A percentile compares a stretch with the other conserved stretches of the same genome.
Conservation (phyloP, 768 basidiomycete genomes). For the Galerina marginata region DNA sequence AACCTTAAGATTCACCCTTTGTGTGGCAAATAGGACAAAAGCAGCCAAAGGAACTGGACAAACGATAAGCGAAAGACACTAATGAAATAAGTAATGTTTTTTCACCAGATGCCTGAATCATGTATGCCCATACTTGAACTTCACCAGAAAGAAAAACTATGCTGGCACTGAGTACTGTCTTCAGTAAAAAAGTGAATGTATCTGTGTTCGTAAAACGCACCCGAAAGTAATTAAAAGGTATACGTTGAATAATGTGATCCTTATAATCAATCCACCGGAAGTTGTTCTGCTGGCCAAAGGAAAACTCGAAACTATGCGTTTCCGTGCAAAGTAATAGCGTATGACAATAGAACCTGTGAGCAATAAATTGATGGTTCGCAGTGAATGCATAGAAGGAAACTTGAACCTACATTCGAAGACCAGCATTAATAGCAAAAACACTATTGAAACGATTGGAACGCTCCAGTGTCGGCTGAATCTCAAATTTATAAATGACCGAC, state of each 20-base stretch:
- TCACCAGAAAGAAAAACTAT: conserved; percentile 40
- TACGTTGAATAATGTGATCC: conserved; percentile 48
- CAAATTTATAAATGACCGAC: not conserved
- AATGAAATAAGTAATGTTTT: not conserved
- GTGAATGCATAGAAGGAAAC: not conserved
- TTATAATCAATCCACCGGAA: conserved; percentile 42
- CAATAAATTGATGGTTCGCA: conserved; percentile 28
- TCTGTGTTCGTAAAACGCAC: conserved; percentile 32
- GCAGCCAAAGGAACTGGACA: conserved; percentile 53
- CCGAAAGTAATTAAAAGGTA: conserved; percentile 49
- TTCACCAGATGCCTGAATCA: conserved; percentile 56
- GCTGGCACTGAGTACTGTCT: conserved; percentile 35
- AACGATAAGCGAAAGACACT: conserved; percentile 10
- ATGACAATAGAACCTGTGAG: conserved; percentile 46
- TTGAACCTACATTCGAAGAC: conserved; percentile 49
- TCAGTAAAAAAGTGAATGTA: not conserved
- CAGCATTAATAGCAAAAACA: conserved; percentile 43
- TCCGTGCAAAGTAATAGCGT: conserved; percentile 47
- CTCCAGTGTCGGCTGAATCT: conserved; percentile 32
- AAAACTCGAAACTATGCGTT: conserved; percentile 42
- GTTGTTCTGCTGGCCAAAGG: conserved; percentile 43
- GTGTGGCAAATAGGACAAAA: conserved; percentile 53
- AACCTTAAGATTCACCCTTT: conserved; percentile 40
- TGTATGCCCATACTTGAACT: conserved; percentile 42
- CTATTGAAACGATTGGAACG: conserved; percentile 51